Percentiles rank a stretch among this genome's conserved stretches.
Conservation (phyloP, 805 yeast species). For the Yarrowia osloensis region DNA sequence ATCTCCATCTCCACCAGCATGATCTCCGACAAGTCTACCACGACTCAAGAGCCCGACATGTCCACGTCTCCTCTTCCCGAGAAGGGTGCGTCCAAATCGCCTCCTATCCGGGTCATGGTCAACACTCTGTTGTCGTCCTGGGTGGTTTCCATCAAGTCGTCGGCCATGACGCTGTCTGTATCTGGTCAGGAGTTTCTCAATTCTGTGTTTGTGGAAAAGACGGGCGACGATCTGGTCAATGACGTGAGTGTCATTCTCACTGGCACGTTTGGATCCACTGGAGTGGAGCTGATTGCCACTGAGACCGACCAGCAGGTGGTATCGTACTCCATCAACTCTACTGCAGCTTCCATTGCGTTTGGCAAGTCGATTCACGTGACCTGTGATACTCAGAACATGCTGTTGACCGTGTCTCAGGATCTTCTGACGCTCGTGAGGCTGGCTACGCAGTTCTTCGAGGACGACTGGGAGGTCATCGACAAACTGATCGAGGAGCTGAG, state of each 20-base stretch:
- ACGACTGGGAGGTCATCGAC: slow-evolving; percentile 13
- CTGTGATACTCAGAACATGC: slow-evolving; percentile 3
- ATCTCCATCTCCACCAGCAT: background rate
- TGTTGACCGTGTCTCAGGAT: background rate
- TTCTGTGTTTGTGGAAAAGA: slow-evolving; percentile 15
- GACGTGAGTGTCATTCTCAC: slow-evolving; percentile 10
- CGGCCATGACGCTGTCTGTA: background rate
- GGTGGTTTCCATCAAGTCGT: slow-evolving; percentile 17
- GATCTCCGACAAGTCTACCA: background rate
- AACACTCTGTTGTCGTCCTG: slow-evolving; percentile 16
- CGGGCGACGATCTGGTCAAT: background rate
- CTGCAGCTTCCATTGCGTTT: background rate
- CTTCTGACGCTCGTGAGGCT: background rate
- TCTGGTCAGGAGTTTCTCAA: slow-evolving; percentile 14
- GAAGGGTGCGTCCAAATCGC: background rate
- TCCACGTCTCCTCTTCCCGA: background rate
- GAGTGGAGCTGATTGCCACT: background rate
- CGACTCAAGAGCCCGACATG: no score
- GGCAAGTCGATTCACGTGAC: slow-evolving; percentile 20
- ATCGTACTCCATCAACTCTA: slow-evolving; percentile 9
- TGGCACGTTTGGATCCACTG: slow-evolving; percentile 9
- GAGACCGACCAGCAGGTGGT: slow-evolving; percentile 5
- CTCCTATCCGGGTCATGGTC: background rate
- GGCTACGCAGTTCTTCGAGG: background rate
- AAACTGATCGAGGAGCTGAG: background rate